Percentiles rank a stretch among this genome's conserved stretches.
Evolutionary conservation across 1,284 basidiomycete species (phyloP).

Genomic region (Malassezia furfur): DNA sequence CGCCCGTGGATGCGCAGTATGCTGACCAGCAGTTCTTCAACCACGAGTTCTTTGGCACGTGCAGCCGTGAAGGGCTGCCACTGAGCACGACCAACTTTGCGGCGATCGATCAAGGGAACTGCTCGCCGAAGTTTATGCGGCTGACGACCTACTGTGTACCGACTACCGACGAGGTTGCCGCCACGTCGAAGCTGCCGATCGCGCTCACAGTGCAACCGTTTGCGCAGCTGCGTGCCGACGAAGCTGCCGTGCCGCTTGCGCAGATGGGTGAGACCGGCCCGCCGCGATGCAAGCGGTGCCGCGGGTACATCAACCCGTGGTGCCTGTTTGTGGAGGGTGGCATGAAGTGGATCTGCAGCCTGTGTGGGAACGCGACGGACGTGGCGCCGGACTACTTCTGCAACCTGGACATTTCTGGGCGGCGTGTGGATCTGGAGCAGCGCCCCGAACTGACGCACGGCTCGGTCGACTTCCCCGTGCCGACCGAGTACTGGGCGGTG

Average conservation of each 20-base stretch:
- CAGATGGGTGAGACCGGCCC: conserved; percentile 62
- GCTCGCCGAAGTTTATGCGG: conserved; percentile 60
- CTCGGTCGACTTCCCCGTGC: conserved; percentile 81
- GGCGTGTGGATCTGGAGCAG: conserved; percentile 70
- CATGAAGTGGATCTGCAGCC: conserved; percentile 79
- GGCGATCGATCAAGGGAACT: conserved; percentile 80
- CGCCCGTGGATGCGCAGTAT: conserved; percentile 73
- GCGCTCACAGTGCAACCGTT: conserved; percentile 83
- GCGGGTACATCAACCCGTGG: conserved; percentile 93
- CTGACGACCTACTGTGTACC: conserved; percentile 67
- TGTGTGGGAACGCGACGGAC: conserved; percentile 72
- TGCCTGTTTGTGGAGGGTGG: conserved; percentile 77
- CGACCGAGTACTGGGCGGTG: conserved; percentile 75
- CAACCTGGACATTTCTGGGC: conserved; percentile 68
- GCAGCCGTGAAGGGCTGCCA: conserved; percentile 61
- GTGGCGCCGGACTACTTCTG: conserved; percentile 67
- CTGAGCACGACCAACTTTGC: conserved; percentile 77
- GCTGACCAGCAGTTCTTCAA: conserved; percentile 76
- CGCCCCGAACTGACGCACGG: conserved; percentile 82
- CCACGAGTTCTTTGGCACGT: conserved; percentile 64
- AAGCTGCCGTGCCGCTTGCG: conserved; percentile 61
- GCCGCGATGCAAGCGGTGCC: conserved; percentile 72
- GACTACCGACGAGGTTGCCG: conserved; percentile 66
- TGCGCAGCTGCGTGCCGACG: conserved; percentile 64
- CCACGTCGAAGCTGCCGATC: conserved; percentile 69